Percentiles rank a stretch among this genome's conserved stretches.
Evolutionary conservation across 2,329 filamentous ascomycete species (phyloP).

Genomic region (Stachybotrys echinatus): DNA sequence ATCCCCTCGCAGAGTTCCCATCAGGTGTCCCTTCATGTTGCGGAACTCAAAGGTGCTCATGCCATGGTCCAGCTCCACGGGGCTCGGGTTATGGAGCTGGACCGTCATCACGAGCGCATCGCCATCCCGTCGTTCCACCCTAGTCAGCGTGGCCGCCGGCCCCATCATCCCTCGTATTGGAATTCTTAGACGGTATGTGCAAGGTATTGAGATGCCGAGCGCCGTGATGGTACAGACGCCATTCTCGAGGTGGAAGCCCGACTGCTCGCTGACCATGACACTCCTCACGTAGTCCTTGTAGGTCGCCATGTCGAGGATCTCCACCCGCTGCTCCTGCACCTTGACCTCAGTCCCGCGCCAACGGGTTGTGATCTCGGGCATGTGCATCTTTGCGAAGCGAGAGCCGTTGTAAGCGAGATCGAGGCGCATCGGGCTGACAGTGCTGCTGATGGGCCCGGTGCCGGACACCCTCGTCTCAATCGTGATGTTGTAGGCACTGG

Average conservation of each 20-base stretch:
- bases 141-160: slow-evolving; percentile 14
- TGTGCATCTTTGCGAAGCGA: slow-evolving; percentile 20
- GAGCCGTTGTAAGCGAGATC: slow-evolving; percentile 22
- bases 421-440: slow-evolving; percentile 20
- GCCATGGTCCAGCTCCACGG: slow-evolving; percentile 25
- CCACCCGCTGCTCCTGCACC: slow-evolving; percentile 19
- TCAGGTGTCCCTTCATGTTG: slow-evolving; percentile 14
- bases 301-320: slow-evolving; percentile 19
- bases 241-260: slow-evolving; percentile 21
- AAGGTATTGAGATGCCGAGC: slow-evolving; percentile 15
- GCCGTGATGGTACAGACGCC: slow-evolving; percentile 18
- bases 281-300: slow-evolving; percentile 24
- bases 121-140: slow-evolving; percentile 10
- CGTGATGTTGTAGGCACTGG: slow-evolving; percentile 21
- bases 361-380: slow-evolving; percentile 22
- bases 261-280: slow-evolving; percentile 20
- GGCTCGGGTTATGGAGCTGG: slow-evolving; percentile 20
- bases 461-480: slow-evolving; percentile 23
- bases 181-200: slow-evolving; percentile 21
- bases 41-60: slow-evolving; percentile 23
- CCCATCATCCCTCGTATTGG: slow-evolving; percentile 20
- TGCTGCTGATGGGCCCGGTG: slow-evolving; percentile 22
- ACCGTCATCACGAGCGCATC: slow-evolving; percentile 13
- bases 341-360: slow-evolving; percentile 17
- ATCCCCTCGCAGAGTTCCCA: slow-evolving; percentile 21